A percentile compares a stretch with the other conserved stretches of the same genome.
These are phyloP conservation scores for Fraxinus cuspidata DNA, from an alignment of 257 asterid genomes.

Conservation along the genomic window DNA sequence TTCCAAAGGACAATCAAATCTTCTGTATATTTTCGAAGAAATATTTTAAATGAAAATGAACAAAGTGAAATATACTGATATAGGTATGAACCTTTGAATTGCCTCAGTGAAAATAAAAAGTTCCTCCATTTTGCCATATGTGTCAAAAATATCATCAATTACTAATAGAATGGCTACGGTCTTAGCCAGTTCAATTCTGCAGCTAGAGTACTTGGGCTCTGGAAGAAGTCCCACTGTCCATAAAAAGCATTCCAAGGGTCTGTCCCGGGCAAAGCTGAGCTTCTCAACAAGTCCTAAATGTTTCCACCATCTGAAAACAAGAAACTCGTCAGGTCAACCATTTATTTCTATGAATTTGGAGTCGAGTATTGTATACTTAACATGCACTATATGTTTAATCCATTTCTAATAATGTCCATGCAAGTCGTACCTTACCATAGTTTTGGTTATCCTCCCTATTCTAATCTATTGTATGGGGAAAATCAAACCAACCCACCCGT, in stretches of 20 bases:
- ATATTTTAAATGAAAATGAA: neutral
- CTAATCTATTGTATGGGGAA: too few relatives aligned
- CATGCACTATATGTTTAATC: neutral
- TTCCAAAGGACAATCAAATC: too few relatives aligned
- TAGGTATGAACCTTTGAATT: conserved; percentile 44
- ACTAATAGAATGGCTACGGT: conserved; percentile 56
- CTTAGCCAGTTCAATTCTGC: conserved; percentile 68
- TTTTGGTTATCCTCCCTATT: too few relatives aligned
- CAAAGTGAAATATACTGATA: neutral
- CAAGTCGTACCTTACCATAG: too few relatives aligned
- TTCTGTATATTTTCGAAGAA: neutral
- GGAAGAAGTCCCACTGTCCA: conserved; percentile 72
- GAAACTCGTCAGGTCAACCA: neutral
- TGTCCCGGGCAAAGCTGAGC: conserved; percentile 57
- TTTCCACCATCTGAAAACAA: conserved; percentile 65
- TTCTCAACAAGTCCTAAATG: conserved; percentile 61
- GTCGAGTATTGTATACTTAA: neutral
- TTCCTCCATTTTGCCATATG: conserved; percentile 58
- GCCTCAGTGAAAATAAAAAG: conserved; percentile 65
- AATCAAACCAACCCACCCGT: too few relatives aligned
- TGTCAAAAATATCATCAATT: conserved; percentile 65
- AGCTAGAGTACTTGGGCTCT: conserved; percentile 54
- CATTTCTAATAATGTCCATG: too few relatives aligned
- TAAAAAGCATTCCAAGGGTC: conserved; percentile 67
- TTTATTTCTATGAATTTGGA: neutral